Base-by-base conservation (phyloP, 768 basidiomycete genomes). In the Leccinum longicurvipes region DNA sequence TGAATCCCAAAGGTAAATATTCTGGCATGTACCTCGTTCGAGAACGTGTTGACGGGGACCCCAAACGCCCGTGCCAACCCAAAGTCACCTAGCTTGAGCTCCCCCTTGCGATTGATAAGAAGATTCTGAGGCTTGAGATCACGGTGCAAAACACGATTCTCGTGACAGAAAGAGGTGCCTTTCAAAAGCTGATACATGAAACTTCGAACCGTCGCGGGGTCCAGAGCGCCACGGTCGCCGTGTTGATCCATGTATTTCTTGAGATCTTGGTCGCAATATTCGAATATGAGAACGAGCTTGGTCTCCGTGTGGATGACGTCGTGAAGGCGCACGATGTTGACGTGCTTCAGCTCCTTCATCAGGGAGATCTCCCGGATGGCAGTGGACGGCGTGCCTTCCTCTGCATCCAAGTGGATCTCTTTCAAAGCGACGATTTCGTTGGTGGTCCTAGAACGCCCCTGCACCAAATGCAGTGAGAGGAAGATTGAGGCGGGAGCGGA, bases 181-280 rank as follows among this genome's bases (percentile, higher is more conserved):
- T 93, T 95, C 62, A 98, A 80, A 23, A 98, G 83, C 70, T 99
- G 97, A 72, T 89, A 96, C 89, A 98, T 97, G 75, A 99, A 99
- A 68, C 91, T 94, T 55, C 92, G 87, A 57, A 98, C 79, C 4
- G 91, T 93, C 45, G 81, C 80, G 17, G 91, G 85, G 59, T 97
- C 93, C 42, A 99, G 81, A 4, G 96, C 94, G 52, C 97, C 94
- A 44, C 95, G 85, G 61, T 98, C 94, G 53, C 97, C 97, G 64
- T 97, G 88, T 32, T 91, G 88, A 72, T 99, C 97, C 97, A 99
- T 99, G 73, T 98, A 98, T 70, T 93, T 94, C 74, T 99, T 99
- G 46, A 99, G 80, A 75, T 99, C 97, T 73, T 95, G 92, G 66
- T 99, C 97, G 73, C 94, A 97, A 70, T 84, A 98, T 74, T 99